phyloP scores from a whole-genome alignment of 192 early-diverging fungal species.

The Martensiomyces pterosporus region DNA sequence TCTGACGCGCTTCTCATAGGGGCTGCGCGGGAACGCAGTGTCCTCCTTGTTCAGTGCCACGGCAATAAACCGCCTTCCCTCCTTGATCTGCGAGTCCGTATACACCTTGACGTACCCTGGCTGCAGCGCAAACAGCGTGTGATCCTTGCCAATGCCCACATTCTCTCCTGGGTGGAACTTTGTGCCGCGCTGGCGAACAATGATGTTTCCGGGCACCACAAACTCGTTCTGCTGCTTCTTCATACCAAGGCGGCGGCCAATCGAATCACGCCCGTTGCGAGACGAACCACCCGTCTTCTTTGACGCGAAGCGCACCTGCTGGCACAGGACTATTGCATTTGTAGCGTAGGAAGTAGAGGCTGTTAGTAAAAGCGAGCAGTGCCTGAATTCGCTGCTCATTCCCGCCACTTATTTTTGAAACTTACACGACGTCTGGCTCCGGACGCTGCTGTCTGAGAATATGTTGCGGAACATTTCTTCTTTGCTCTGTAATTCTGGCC shows the following conservation, averaged over 20 bases:
- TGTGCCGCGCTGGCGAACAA: conserved; percentile 77
- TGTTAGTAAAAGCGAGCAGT: too few relatives aligned
- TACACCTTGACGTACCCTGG: conserved; percentile 77
- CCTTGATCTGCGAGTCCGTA: conserved; percentile 55
- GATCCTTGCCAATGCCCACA: conserved; percentile 75
- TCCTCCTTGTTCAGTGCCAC: conserved; percentile 61
- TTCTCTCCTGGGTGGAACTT: conserved; percentile 76
- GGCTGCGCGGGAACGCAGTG: conserved; percentile 54
- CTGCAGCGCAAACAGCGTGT: conserved; percentile 67
- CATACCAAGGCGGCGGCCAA: conserved; percentile 71
- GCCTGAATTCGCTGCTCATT: background rate
- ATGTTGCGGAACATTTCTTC: conserved; percentile 29
- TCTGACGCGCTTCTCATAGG: conserved; percentile 61
- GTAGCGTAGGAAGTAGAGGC: too few relatives aligned
- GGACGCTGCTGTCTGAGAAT: conserved; percentile 5
- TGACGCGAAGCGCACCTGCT: conserved; percentile 69
- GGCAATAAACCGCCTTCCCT: conserved; percentile 63
- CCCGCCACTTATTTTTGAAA: background rate
- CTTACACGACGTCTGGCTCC: conserved; percentile 2
- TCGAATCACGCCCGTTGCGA: conserved; percentile 73
- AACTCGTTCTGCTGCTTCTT: conserved; percentile 66
- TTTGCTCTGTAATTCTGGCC: too few relatives aligned
- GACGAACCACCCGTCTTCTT: conserved; percentile 77
- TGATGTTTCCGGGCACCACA: conserved; percentile 73
- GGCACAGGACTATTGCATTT: too few relatives aligned